Evolutionary conservation across 768 basidiomycete genomes (phyloP).

Genomic region (Mycena rebaudengoi): DNA sequence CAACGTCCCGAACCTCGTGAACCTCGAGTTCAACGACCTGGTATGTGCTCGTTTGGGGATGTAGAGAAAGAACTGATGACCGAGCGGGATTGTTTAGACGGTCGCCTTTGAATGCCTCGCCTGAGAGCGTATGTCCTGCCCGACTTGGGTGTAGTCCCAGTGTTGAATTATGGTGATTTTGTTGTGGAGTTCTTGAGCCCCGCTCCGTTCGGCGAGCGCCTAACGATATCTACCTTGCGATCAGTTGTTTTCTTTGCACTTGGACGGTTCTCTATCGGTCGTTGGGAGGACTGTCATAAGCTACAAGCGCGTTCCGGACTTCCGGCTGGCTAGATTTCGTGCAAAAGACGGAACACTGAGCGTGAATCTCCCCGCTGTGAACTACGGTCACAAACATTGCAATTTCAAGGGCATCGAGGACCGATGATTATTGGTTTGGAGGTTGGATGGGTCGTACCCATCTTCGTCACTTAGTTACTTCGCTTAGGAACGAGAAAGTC

Average conservation of each 20-base stretch:
- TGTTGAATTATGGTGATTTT: constrained; percentile 1
- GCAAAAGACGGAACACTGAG: no score
- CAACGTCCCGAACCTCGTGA: not conserved
- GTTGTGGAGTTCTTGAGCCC: constrained; percentile 1
- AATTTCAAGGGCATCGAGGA: no score
- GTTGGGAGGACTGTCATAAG: no score
- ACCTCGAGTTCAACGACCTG: constrained; percentile 2
- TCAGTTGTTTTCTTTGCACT: constrained; percentile 2
- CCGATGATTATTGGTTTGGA: no score
- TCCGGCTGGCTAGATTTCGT: no score
- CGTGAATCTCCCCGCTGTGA: no score
- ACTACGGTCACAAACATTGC: no score
- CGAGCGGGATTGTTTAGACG: not conserved
- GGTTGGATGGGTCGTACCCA: no score
- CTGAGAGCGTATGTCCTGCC: not conserved
- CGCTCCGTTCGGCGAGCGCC: not conserved
- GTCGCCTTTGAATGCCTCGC: not conserved
- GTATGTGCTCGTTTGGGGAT: no score
- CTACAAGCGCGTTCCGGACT: no score
- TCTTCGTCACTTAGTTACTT: no score
- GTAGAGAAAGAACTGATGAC: not conserved
- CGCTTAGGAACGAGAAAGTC: no score
- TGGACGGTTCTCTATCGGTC: not conserved
- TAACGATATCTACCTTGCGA: constrained; percentile 2
- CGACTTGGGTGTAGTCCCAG: constrained; percentile 1